Evolutionary conservation across 495 filamentous ascomycete species (phyloP).

Genomic region (Penicillium simplicissimum): DNA sequence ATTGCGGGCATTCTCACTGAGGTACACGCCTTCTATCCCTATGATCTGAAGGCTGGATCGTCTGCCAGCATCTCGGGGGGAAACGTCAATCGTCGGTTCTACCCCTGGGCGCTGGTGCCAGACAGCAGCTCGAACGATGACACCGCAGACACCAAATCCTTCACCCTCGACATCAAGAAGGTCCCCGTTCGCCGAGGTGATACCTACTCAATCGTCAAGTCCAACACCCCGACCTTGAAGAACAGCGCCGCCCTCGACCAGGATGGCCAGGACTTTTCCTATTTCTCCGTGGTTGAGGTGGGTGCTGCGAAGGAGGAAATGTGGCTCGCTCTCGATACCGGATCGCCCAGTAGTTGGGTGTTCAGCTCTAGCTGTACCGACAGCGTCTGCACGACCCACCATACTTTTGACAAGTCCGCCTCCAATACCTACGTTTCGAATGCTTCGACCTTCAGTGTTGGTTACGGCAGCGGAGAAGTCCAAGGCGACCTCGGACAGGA

Average conservation of each 20-base stretch:
- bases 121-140: conserved; percentile 21
- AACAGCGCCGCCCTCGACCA: conserved; percentile 69
- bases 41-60: conserved; percentile 21
- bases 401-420: conserved; percentile 60
- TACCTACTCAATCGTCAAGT: conserved; percentile 57
- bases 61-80: conserved; percentile 7
- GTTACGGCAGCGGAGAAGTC: conserved; percentile 72
- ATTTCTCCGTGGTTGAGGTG: conserved; percentile 68
- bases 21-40: conserved; percentile 41
- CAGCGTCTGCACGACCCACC: conserved; percentile 62
- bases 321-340: conserved; percentile 78
- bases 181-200: conserved; percentile 44
- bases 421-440: conserved; percentile 57
- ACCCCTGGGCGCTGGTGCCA: conserved; percentile 30
- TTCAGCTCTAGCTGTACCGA: conserved; percentile 66
- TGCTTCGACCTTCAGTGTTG: conserved; percentile 53
- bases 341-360: conserved; percentile 76
- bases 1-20: conserved; percentile 28
- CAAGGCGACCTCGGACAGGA: conserved; percentile 64
- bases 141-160: conserved; percentile 10
- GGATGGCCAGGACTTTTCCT: conserved; percentile 75
- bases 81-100: conserved; percentile 34
- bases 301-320: conserved; percentile 64
- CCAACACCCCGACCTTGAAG: conserved; percentile 50
- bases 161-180: conserved; percentile 37